Evolutionary conservation across 73 alveolate species (phyloP), one percentile per base, ranked within the genome.

Genomic region (Paramecium tetraurelia): DNA sequence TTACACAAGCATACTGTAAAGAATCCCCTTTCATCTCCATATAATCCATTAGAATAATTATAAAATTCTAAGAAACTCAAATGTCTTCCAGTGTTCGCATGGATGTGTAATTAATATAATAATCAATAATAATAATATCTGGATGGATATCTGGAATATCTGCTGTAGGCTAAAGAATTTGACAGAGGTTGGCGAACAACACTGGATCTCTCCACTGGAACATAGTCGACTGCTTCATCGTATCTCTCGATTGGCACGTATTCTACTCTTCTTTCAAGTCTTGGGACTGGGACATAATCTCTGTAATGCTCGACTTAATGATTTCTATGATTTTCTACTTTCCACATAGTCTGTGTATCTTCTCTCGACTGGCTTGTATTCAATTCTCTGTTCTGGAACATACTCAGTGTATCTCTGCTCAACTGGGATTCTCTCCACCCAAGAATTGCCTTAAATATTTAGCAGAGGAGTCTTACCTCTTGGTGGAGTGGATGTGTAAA

Each of bases 391-490:
- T 29, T 89, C 94, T 38, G 94, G 94, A 22, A 89, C 90, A 41
- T 89, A 89, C 57, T 89, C 94, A 12, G 87, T 89, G 59, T 89
- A 89, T 72, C 87, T 70, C 48, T 83, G 33, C 29, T 89, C 94
- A 22, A 89, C 94, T 21, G 94, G 94, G 35, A 70, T 48, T 77
- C 87, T 70, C 46, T 89, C 94, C 20, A 83, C 87, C 94, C 94
- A 89, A n/a, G 86, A 72, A 72, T 72, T 72, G 7, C 86, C 86
- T 72, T 33, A 72, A 22, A 5, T 14, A 36, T 16, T 35, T 35
- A 11, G 6, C 18, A 22, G 4, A 0, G 8, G 35, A 35, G 63
- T 36, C 21, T 68, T 72, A 21, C 84, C 50, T 27, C 50, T 27
- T 31, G 84, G 84, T 31, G 84, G 84, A 11, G 68, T 35, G 3